Evolutionary conservation across 2,329 filamentous ascomycete genomes (phyloP).

Genomic region (Calonectria ilicicola): DNA sequence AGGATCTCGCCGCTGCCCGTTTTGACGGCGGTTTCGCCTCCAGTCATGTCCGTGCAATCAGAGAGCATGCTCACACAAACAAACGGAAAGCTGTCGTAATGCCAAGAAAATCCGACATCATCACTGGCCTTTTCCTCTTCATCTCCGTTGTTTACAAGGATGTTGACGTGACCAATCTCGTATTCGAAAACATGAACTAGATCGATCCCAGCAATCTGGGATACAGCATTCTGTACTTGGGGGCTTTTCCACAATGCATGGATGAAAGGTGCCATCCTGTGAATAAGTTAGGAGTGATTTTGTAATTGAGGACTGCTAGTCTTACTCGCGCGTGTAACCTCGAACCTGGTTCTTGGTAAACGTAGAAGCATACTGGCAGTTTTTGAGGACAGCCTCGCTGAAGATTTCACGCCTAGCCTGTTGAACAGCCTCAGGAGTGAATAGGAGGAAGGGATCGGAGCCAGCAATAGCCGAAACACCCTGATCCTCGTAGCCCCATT

Average conservation of each 20-base stretch:
- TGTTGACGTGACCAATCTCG: slow-evolving; percentile 68
- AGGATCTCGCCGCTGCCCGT: slow-evolving; percentile 64
- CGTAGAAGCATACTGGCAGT: slow-evolving; percentile 56
- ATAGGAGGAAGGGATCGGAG: not conserved
- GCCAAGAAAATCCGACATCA: slow-evolving; percentile 64
- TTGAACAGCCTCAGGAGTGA: not conserved
- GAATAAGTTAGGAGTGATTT: not conserved
- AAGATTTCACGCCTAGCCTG: not conserved
- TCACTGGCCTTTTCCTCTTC: slow-evolving; percentile 57
- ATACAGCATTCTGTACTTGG: slow-evolving; percentile 59
- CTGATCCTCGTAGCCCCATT: not conserved
- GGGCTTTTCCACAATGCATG: slow-evolving; percentile 62
- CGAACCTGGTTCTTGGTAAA: slow-evolving; percentile 68
- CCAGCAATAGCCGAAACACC: not conserved
- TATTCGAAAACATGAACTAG: slow-evolving; percentile 65
- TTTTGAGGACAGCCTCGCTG: not conserved
- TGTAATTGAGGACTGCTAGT: slow-evolving; percentile 19
- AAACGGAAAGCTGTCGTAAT: slow-evolving; percentile 74
- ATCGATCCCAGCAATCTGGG: slow-evolving; percentile 66
- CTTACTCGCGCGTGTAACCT: slow-evolving; percentile 59
- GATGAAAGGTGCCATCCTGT: slow-evolving; percentile 68
- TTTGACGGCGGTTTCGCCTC: slow-evolving; percentile 73
- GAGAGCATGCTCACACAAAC: slow-evolving; percentile 78
- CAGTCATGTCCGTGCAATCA: slow-evolving; percentile 72
- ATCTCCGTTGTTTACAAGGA: slow-evolving; percentile 59